phyloP scores from a whole-genome alignment of 352 stramenopile species.

The Phytophthora ohioensis region DNA sequence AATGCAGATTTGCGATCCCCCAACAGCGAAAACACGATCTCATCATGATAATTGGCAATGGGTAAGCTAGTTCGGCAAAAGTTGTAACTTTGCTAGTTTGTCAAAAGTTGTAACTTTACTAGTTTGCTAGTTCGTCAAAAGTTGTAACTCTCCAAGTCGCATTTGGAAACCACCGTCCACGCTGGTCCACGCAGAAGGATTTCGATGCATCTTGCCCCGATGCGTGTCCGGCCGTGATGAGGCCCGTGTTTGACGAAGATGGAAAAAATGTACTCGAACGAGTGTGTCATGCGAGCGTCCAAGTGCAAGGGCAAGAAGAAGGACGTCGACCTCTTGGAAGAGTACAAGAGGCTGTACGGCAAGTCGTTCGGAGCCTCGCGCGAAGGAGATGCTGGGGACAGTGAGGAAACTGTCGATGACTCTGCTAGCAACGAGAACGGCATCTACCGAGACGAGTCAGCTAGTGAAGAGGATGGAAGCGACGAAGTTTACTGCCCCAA shows the following conservation, averaged over 20 bases:
- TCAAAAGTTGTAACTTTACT: no score
- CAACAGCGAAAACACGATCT: no score
- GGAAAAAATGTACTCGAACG: constrained; percentile 22
- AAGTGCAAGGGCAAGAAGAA: constrained; percentile 27
- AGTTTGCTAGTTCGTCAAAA: no score
- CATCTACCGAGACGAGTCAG: background rate
- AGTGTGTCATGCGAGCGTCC: constrained; percentile 19
- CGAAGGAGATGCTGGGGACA: background rate
- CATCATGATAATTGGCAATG: no score
- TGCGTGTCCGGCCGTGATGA: constrained; percentile 19
- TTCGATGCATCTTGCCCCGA: constrained; percentile 4
- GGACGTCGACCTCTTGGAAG: constrained; percentile 1
- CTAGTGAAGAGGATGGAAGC: background rate
- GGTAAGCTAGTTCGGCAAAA: no score
- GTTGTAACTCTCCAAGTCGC: no score
- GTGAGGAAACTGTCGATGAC: background rate
- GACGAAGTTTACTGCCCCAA: background rate
- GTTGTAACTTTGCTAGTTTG: no score
- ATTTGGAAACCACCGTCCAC: no score
- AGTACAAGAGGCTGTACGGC: constrained; percentile 30
- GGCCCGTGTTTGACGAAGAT: constrained; percentile 27
- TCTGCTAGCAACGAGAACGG: constrained; percentile 6
- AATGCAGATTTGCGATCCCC: no score
- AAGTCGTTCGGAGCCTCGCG: constrained; percentile 19
- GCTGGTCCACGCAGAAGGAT: no score